Evolutionary conservation across 2,329 filamentous ascomycete genomes (phyloP), one percentile per base, ranked within the genome.

Genomic region (Aureobasidium subglaciale): DNA sequence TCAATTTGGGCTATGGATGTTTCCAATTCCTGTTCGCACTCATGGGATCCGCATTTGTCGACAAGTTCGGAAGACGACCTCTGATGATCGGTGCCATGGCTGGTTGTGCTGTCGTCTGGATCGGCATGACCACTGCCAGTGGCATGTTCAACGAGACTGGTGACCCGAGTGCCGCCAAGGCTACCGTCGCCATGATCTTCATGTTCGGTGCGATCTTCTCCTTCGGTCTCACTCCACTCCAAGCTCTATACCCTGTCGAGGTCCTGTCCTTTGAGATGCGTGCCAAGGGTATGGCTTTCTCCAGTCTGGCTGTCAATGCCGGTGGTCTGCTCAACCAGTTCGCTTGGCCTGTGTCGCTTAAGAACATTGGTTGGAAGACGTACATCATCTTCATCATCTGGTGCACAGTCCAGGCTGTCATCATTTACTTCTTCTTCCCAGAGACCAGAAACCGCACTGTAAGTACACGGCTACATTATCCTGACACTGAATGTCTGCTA

Each of bases 1-100:
- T 76, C 60, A 75, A 73, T 57, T 68, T 73, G 15, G 63, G 65
- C 50, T 78, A 85, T 65, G 82, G 83, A 64, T 83, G 82, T 61
- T 83, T 83, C 59, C 81, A 81, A 35, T 80, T 78, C 7, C 74
- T 83, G 22, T 65, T 67, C 18, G 67, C 68, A 5, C 24, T 50
- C 65, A 70, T 27, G 9, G 46, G 46, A n/a, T 37, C 24, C 59
- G 63, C 13, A 49, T 71, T 29, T 67, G 68, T 15, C 67, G 69
- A 18, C 60, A 64, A 45, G 75, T 0, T 63, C 7, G 77, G 77
- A 2, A 72, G 77, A 5, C 70, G 77, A 0, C 72, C 71, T 7
- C 71, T 74, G 41, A 66, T 76, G 3, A 32, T 56, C 10, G 24
- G 22, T 11, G 32, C 22, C 24, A 50, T 50, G 46, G 5, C 10